Percentiles rank a stretch among this genome's conserved stretches.
These are phyloP conservation scores for Ramularia endophylla DNA, from an alignment of 2,329 filamentous ascomycete genomes.

Conservation along the genomic window DNA sequence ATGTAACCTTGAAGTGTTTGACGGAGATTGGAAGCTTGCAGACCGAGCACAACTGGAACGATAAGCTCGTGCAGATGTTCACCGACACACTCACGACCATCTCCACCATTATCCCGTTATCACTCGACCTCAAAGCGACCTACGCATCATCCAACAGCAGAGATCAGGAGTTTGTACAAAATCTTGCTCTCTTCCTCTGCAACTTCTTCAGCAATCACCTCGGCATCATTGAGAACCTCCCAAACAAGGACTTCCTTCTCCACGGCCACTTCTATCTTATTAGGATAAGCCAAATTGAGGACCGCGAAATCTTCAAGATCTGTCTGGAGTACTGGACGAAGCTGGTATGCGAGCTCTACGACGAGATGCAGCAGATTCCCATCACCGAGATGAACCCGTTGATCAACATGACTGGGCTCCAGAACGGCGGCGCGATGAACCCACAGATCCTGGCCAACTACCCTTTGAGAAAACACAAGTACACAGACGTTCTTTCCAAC, in stretches of 20 bases:
- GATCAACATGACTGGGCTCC: conserved; percentile 68
- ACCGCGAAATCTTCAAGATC: conserved; percentile 99
- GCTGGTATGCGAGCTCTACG: conserved; percentile 93
- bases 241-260: conserved; percentile 88
- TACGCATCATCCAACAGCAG: conserved; percentile 86
- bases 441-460: conserved; percentile 81
- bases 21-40: conserved; percentile 95
- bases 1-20: conserved; percentile 91
- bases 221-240: conserved; percentile 88
- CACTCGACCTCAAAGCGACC: conserved; percentile 82
- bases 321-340: conserved; percentile 99
- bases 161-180: conserved; percentile 97
- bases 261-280: conserved; percentile 98
- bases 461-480: conserved; percentile 95
- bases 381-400: conserved; percentile 90
- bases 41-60: conserved; percentile 81
- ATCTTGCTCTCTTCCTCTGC: conserved; percentile 89
- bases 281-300: conserved; percentile 96
- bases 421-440: conserved; percentile 78
- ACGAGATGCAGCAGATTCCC: conserved; percentile 96
- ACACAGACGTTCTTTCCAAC: conserved; percentile 88
- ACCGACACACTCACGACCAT: conserved; percentile 92
- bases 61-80: conserved; percentile 97
- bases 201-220: conserved; percentile 96
- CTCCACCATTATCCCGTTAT: conserved; percentile 84